Conservation (phyloP, 116 monocot species). For the Papilionanthe hybrid region DNA sequence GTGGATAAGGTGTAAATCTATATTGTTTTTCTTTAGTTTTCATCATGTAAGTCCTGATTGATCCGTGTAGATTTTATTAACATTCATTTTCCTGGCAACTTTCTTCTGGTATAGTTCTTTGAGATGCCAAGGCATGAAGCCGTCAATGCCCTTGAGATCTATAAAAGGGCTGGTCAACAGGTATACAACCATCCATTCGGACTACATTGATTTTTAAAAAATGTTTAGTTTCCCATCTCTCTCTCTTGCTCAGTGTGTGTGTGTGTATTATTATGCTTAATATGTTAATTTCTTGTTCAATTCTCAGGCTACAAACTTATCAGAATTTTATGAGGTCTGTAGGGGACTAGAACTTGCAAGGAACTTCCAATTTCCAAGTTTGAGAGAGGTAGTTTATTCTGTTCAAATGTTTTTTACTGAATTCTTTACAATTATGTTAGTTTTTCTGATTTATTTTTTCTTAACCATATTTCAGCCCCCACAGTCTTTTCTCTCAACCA, state of each 20-base stretch:
- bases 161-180: constrained; percentile 89
- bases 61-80: background rate
- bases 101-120: constrained; percentile 59
- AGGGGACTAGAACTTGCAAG: constrained; percentile 83
- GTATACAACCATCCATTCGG: constrained; percentile 20
- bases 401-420: background rate
- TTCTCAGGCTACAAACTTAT: constrained; percentile 74
- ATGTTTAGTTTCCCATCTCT: too few species aligned
- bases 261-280: background rate
- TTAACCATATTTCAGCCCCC: constrained; percentile 63
- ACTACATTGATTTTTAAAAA: background rate
- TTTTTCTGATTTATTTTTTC: constrained; percentile 8
- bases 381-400: constrained; percentile 57
- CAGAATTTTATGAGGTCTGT: constrained; percentile 95
- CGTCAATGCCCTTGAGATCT: constrained; percentile 87
- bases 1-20: constrained; percentile 69
- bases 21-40: background rate
- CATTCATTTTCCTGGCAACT: background rate
- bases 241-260: background rate
- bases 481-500: constrained; percentile 77
- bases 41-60: background rate
- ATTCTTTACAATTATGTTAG: background rate
- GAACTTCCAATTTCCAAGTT: constrained; percentile 94
- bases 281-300: background rate
- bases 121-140: constrained; percentile 99